Conservation (phyloP, 2,329 filamentous ascomycete species). For the Gaeumannomyces sp. region DNA sequence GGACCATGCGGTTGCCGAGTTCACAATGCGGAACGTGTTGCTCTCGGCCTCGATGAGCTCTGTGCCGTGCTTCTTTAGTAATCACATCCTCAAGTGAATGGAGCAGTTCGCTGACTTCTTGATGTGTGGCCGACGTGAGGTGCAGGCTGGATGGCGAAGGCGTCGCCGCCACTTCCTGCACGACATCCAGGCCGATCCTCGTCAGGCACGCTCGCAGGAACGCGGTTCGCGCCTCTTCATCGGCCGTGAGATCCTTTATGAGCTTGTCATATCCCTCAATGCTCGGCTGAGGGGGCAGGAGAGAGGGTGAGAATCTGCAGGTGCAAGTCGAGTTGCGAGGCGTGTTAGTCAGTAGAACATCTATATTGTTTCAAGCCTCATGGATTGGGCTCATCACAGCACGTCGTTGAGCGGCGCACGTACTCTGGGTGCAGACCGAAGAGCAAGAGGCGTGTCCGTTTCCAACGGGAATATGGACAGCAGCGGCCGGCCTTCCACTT, state of each 20-base stretch:
- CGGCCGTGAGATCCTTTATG: conserved; percentile 58
- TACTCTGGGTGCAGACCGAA: conserved; percentile 92
- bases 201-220: conserved; percentile 75
- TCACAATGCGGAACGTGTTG: conserved; percentile 73
- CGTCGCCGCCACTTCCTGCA: conserved; percentile 58
- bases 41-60: conserved; percentile 74
- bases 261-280: conserved; percentile 65
- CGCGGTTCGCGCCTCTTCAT: conserved; percentile 62
- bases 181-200: conserved; percentile 78
- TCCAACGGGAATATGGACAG: conserved; percentile 78
- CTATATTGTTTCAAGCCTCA: background rate
- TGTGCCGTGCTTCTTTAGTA: conserved; percentile 55
- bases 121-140: conserved; percentile 62
- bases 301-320: conserved; percentile 71
- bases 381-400: background rate
- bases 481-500: conserved; percentile 60
- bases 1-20: conserved; percentile 6
- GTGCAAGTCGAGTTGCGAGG: background rate
- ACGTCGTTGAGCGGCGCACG: conserved; percentile 13
- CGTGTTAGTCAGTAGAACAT: too few relatives aligned
- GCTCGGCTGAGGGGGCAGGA: conserved; percentile 62
- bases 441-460: conserved; percentile 71
- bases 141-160: conserved; percentile 77
- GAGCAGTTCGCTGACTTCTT: conserved; percentile 63
- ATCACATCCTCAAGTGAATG: conserved; percentile 62